Base-by-base conservation (phyloP, 2,329 filamentous ascomycete genomes). In the Talaromyces islandicus region DNA sequence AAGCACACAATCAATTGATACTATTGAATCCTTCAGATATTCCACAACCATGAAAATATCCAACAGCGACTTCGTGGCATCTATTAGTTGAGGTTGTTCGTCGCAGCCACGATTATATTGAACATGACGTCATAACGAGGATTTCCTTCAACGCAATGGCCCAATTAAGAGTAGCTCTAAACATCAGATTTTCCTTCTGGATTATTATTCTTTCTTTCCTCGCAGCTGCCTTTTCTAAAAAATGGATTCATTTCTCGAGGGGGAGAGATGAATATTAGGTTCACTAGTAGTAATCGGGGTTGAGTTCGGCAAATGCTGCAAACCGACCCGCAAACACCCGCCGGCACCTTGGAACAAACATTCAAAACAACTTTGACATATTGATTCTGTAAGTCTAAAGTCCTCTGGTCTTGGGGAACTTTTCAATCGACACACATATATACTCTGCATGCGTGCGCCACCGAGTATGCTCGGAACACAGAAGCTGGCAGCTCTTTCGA, bases 41-140 rank as follows among this genome's bases (percentile, higher is more conserved):
- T 78, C 81, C 1, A 85, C 81, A 54, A 82, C 83, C 79, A 88
- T 82, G 60, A 85, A 62, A 50, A 87, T 86, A 68, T 88, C 84
- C 35, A 88, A 69, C 27, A 88, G 68, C n/a, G 77, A 77, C 71
- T 83, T 84, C 78, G 87, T 81, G 7, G 87, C 83, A 71, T n/a
- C n/a, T n/a, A 14, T 3, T 41, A 3, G 14, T 41, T 19, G 14
- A 41, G 9, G 38, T 27, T 41, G 38, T 14, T 41, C 38, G 7
- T 41, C n/a, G 38, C 32, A 41, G 38, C 38, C 38, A 24, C 10
- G n/a, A 24, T 24, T 24, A 19, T 24, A 11, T 46, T 46, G 19
- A 11, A 21, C 0, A 24, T 46, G 43, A 46, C 43, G 19, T 46
- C 43, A 46, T 24, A 24, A 10, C 21, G 4, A 24, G 24, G 19